Conservation (phyloP, 23 red algal genomes). For the Cyanidiococcus yangmingshanensis region DNA sequence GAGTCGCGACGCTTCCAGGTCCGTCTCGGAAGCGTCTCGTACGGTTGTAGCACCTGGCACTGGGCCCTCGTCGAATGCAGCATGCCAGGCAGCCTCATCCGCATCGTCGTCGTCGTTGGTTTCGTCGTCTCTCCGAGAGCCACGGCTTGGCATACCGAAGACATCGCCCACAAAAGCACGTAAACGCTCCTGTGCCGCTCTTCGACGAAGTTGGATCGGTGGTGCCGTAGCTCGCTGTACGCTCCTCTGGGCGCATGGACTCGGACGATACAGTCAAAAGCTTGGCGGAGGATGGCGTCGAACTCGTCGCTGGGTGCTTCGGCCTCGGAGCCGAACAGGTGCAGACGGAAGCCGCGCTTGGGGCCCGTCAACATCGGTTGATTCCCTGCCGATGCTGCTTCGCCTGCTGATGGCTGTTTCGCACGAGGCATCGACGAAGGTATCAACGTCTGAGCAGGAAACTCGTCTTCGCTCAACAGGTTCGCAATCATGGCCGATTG, state of each 20-base stretch:
- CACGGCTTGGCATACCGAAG: not conserved
- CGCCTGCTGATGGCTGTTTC: not conserved
- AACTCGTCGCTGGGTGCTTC: too few relatives aligned
- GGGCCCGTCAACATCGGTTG: too few relatives aligned
- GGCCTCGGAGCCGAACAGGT: too few relatives aligned
- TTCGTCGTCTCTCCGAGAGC: not conserved
- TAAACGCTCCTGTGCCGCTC: not conserved
- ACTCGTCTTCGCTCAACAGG: slow-evolving; percentile 1
- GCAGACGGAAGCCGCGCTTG: too few relatives aligned
- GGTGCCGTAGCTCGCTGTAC: too few relatives aligned
- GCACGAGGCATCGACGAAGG: not conserved
- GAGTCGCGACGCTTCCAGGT: not conserved
- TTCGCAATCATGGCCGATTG: slow-evolving; percentile 15
- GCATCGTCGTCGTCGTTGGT: slow-evolving; percentile 13
- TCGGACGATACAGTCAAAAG: too few relatives aligned
- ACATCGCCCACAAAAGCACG: not conserved
- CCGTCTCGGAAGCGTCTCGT: not conserved
- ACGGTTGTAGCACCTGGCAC: not conserved
- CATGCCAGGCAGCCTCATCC: not conserved
- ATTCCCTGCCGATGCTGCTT: not conserved
- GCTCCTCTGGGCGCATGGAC: too few relatives aligned
- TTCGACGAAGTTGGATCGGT: too few relatives aligned
- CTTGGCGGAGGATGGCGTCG: too few relatives aligned
- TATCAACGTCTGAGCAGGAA: not conserved
- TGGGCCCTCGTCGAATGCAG: not conserved